Percentiles rank a stretch among this genome's conserved stretches.
These are phyloP conservation scores for Prunella vulgaris DNA, from an alignment of 257 asterid species.

Conservation along the genomic window DNA sequence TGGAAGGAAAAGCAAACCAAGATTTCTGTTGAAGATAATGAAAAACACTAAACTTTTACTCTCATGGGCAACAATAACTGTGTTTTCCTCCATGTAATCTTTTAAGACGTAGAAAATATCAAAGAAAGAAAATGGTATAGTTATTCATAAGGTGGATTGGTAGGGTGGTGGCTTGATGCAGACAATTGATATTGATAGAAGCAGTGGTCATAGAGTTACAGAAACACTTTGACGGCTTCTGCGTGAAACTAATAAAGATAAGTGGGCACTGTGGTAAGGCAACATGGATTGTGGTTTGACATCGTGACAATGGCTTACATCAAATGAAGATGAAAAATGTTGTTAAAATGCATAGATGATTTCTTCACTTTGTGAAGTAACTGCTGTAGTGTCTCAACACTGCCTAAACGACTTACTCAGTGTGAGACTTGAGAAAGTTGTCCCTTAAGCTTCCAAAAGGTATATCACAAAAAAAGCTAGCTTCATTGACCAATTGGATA, in stretches of 20 bases:
- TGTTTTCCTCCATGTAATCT: background rate
- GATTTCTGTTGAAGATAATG: background rate
- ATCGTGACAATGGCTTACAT: conserved; percentile 7
- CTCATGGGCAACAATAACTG: background rate
- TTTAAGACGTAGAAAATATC: background rate
- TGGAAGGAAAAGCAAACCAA: background rate
- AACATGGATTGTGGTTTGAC: conserved; percentile 11
- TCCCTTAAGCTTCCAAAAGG: conserved; percentile 3
- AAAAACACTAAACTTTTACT: background rate
- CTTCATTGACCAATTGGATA: conserved; percentile 14
- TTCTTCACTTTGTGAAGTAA: background rate
- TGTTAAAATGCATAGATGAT: background rate
- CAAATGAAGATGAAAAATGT: conserved; percentile 12
- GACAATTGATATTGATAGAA: background rate
- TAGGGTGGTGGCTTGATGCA: background rate
- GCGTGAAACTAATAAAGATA: background rate
- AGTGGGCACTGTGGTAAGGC: background rate
- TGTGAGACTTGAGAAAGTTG: background rate
- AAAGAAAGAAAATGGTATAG: background rate
- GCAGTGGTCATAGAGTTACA: background rate
- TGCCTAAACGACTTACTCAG: background rate
- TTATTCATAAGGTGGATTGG: too few species aligned
- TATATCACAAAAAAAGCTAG: conserved; percentile 13
- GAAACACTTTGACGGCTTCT: background rate
- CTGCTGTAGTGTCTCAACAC: background rate